Conservation (phyloP, 2,329 filamentous ascomycete genomes). For the Phyllosticta paracitricarpa region DNA sequence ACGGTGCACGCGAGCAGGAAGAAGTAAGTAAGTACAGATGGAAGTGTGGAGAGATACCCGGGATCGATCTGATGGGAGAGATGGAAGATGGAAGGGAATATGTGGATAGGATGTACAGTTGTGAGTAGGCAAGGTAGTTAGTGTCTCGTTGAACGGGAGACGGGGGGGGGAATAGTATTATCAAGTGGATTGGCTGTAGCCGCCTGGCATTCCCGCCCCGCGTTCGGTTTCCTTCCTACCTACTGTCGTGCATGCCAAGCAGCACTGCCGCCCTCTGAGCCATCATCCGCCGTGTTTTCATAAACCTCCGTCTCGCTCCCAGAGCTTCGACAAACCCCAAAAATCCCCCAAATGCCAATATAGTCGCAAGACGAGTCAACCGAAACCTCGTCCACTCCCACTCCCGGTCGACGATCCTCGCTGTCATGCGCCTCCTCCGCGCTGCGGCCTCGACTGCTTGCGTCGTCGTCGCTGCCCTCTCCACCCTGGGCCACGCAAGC, state of each 20-base stretch:
- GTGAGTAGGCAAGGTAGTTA: too few species aligned
- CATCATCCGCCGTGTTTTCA: constrained; percentile 1
- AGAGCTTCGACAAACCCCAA: background rate
- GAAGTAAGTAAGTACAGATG: constrained; percentile 19
- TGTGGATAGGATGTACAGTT: background rate
- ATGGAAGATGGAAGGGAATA: too few species aligned
- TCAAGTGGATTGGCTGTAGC: too few species aligned
- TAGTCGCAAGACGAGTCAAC: background rate
- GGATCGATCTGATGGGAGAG: too few species aligned
- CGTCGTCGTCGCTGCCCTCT: constrained; percentile 17
- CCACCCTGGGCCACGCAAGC: constrained; percentile 15
- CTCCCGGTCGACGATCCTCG: constrained; percentile 3
- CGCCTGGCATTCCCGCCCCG: background rate
- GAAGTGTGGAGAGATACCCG: background rate
- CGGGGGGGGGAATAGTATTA: too few species aligned
- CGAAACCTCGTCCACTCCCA: background rate
- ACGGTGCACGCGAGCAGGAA: constrained; percentile 56
- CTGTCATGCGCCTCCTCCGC: constrained; percentile 20
- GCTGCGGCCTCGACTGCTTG: constrained; percentile 16
- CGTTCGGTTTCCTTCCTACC: background rate
- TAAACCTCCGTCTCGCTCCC: constrained; percentile 5
- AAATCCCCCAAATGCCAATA: background rate
- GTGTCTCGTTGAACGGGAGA: background rate
- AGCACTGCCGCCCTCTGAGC: background rate
- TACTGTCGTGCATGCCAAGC: background rate